Base-by-base conservation (phyloP, 2,329 filamentous ascomycete genomes). In the Colletotrichum sp. region DNA sequence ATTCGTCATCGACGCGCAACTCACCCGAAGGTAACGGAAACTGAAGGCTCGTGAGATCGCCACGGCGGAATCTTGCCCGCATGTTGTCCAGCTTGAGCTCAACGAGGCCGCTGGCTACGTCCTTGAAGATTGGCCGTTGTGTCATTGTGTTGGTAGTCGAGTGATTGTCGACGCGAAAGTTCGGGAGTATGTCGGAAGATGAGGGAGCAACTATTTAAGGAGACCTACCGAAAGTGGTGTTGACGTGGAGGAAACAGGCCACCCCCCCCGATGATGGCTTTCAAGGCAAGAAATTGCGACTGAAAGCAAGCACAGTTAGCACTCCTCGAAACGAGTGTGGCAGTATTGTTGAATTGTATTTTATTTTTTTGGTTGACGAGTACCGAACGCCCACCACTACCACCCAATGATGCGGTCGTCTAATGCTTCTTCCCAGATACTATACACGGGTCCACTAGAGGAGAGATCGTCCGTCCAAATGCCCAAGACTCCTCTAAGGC, bases 381-480 rank as follows among this genome's bases (percentile, higher is more conserved):
- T 65, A 76, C 67, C 71, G 67, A 76, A 76, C 71, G 75, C 75
- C 75, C 71, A 71, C 71, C 49, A 69, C 57, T 65, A 69, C 57
- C 71, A 70, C 59, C 60, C 71, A 59, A 49, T 71, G 71, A 76
- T 69, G 75, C 84, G 83, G 85, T 88, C 70, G 68, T 76, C 86
- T 88, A 88, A 86, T 87, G 85, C 85, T 86, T 84, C 84, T 84
- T 80, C 83, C 44, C 84, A 82, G 84, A 83, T 89, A 89, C 85
- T 88, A 85, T 90, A 89, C 87, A 90, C 81, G 85, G 84, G 82
- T 83, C 85, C 84, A 86, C 85, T 83, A 84, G 88, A 89, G 88
- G 87, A 89, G 89, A 88, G 87, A 90, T 88, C 84, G 85, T 88
- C 86, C 85, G 85, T 87, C 84, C 84, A 84, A 85, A 87, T 84